Conservation (phyloP, 2,329 filamentous ascomycete species). For the Xylariaceae sp. region DNA sequence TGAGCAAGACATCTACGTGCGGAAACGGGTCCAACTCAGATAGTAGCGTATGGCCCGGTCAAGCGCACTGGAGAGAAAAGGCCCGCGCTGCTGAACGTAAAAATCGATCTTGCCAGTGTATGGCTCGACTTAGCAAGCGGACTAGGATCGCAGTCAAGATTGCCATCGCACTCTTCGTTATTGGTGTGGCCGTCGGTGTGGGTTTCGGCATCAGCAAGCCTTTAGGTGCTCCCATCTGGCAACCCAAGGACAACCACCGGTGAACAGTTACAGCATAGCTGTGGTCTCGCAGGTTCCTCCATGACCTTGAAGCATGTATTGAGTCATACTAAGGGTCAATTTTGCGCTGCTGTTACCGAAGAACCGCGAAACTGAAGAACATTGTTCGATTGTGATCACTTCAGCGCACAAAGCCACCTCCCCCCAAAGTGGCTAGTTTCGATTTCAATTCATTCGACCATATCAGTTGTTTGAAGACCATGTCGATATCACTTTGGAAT, state of each 20-base stretch:
- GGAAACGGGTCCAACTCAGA: constrained; percentile 51
- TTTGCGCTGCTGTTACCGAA: background rate
- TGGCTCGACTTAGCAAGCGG: constrained; percentile 60
- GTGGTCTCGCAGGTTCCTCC: background rate
- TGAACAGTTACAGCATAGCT: constrained; percentile 19
- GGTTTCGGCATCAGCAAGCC: constrained; percentile 68
- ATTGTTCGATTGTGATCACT: background rate
- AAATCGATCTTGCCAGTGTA: constrained; percentile 56
- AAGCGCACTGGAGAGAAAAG: constrained; percentile 66
- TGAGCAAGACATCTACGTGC: constrained; percentile 44
- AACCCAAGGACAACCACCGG: constrained; percentile 40
- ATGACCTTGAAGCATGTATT: background rate
- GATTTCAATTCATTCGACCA: background rate
- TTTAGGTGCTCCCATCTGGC: constrained; percentile 65
- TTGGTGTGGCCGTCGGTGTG: constrained; percentile 61
- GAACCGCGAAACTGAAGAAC: background rate
- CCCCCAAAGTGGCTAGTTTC: background rate
- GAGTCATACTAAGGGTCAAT: background rate
- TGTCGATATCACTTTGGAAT: constrained; percentile 13
- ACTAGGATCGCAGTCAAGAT: constrained; percentile 63
- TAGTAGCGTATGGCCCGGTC: constrained; percentile 65
- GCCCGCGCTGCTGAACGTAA: constrained; percentile 62
- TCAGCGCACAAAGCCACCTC: background rate
- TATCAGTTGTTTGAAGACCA: constrained; percentile 1
- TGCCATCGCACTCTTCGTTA: constrained; percentile 57